Percentiles rank a stretch among this genome's conserved stretches.
Evolutionary conservation across 2,329 filamentous ascomycete species (phyloP).

Genomic region (Colletotrichum godetiae): DNA sequence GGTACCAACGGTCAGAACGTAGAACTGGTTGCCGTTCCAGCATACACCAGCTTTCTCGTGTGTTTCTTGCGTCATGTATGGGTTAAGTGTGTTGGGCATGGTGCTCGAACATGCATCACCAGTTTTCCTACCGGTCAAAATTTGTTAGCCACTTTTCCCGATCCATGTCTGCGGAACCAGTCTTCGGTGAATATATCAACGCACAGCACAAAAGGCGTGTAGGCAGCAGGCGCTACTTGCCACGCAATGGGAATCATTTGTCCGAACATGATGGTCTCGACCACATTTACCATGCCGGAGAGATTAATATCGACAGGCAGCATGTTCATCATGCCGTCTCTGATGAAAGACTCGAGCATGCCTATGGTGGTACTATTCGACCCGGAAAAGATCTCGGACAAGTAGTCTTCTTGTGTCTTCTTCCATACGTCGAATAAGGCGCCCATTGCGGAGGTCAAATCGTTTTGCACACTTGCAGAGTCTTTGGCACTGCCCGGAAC

Average conservation of each 20-base stretch:
- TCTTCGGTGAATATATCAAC: not conserved
- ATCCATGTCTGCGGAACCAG: too few species aligned
- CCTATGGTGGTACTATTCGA: not conserved
- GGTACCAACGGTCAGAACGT: not conserved
- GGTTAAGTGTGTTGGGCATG: constrained; percentile 8
- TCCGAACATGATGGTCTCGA: constrained; percentile 8
- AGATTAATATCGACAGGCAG: constrained; percentile 11
- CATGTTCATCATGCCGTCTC: constrained; percentile 20
- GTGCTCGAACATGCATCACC: constrained; percentile 11
- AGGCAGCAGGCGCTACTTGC: not conserved
- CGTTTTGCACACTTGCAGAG: not conserved
- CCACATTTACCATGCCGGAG: not conserved
- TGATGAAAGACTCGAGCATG: constrained; percentile 1
- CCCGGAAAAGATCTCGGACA: constrained; percentile 7
- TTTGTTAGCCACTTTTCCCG: not conserved
- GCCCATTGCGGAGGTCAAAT: not conserved
- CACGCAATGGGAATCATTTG: constrained; percentile 26
- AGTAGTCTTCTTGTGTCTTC: constrained; percentile 3
- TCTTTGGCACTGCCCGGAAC: constrained; percentile 9
- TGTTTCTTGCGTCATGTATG: constrained; percentile 16
- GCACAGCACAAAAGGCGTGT: constrained; percentile 10
- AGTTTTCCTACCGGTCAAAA: not conserved
- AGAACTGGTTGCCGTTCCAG: constrained; percentile 24
- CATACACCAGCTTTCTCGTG: constrained; percentile 8
- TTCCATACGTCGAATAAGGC: constrained; percentile 19